These are phyloP conservation scores for Rubus idaeus DNA, from an alignment of 306 rosid genomes.

Conservation along the genomic window DNA sequence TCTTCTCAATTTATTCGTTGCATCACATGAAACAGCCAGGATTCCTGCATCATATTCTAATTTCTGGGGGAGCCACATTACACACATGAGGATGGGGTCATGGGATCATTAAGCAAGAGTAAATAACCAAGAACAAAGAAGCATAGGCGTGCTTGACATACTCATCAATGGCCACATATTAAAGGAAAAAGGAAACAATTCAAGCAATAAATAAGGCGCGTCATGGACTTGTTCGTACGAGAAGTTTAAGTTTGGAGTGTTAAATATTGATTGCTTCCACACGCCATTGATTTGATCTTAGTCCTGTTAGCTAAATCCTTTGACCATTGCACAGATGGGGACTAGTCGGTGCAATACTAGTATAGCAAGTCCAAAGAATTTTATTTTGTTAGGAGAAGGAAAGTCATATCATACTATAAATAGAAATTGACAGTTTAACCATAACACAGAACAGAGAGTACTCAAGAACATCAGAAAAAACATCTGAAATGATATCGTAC, in stretches of 20 bases:
- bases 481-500: not conserved
- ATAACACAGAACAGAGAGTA: not conserved
- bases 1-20: not conserved
- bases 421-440: not conserved
- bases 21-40: not conserved
- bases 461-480: not conserved
- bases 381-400: not conserved
- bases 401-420: not conserved
- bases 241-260: not conserved
- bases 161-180: not conserved
- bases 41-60: not conserved
- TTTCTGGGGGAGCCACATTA: not conserved
- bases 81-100: not conserved
- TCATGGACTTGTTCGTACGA: not conserved
- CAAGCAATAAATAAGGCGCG: not conserved
- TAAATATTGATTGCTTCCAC: not conserved
- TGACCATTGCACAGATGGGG: not conserved
- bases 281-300: not conserved
- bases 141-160: not conserved
- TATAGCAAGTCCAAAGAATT: not conserved
- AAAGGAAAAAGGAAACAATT: not conserved
- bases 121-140: not conserved
- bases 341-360: not conserved
- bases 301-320: not conserved
- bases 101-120: not conserved